Base-by-base conservation (phyloP, 352 stramenopile species). In the Phytopythium chamaehyphon region DNA sequence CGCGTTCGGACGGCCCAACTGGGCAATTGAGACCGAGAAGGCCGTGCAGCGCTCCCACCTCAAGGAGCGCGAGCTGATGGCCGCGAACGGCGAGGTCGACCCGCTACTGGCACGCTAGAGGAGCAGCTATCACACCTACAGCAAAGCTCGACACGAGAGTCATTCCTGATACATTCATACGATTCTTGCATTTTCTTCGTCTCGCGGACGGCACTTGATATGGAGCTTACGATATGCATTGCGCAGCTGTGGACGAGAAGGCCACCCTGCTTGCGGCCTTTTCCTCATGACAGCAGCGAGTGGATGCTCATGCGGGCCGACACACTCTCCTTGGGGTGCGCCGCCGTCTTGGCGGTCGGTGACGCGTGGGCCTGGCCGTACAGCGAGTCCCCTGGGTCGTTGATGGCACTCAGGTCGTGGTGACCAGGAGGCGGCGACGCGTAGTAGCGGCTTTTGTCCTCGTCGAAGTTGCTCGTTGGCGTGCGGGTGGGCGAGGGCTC, bases 1-100 rank as follows among this genome's bases (percentile, higher is more conserved):
- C 11, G 80, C 83, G 6, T 86, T 83, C 46, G 66, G 76, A 31
- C 62, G 59, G 15, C 72, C 71, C 4, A 72, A 94, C 55, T 96
- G 82, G 82, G 51, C 75, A 21, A 38, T 67, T 4, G 67, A 88
- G 43, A 64, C 80, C 15, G 37, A 62, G 8, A 74, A 71, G 18
- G 80, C 80, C 9, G 67, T 87, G 12, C 64, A 71, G 44, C 68
- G 77, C 14, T 90, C 76, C 15, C 62, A 73, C n/a, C 26, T 76
- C 22, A 73, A 73, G 45, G 33, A 67, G 35, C 62, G 61, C 44
- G 40, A 72, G 43, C 52, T 67, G 18, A 9, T 21, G 24, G 21
- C 37, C 12, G 44, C 54, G 22, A 38, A 37, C 36, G 36, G 35
- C 35, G 35, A 46, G 35, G 23, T 44, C 10, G 66, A 71, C 26